phyloP scores from a whole-genome alignment of 139 green algal genomes.

The Tetraselmis striata region DNA sequence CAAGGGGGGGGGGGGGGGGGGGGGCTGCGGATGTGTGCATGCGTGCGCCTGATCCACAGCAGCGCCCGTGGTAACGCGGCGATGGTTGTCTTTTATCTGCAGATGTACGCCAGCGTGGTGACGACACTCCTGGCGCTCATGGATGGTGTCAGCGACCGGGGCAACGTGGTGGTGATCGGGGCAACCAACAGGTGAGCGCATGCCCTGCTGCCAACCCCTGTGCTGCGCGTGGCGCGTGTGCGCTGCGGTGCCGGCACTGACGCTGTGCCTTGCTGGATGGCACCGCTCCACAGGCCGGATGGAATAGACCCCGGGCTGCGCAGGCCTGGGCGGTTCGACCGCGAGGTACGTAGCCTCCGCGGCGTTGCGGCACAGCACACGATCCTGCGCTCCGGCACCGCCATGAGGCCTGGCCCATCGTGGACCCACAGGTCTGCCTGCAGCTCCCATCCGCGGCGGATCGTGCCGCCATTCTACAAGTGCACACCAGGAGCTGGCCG shows the following conservation, averaged over 20 bases:
- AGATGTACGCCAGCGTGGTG: slow-evolving; percentile 82
- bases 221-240: too few relatives aligned
- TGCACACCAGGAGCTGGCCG: slow-evolving; percentile 22
- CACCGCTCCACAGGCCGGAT: slow-evolving; percentile 39
- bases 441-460: slow-evolving; percentile 30
- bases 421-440: slow-evolving; percentile 5
- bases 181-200: slow-evolving; percentile 68
- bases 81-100: too few relatives aligned
- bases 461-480: slow-evolving; percentile 37
- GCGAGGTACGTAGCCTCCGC: slow-evolving; percentile 37
- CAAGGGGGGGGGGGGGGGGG: too few relatives aligned
- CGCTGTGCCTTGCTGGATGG: background rate
- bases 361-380: background rate
- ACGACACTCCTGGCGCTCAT: slow-evolving; percentile 84
- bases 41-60: too few relatives aligned
- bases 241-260: background rate
- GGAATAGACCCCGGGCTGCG: slow-evolving; percentile 64
- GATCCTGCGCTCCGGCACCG: background rate
- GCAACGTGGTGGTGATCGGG: slow-evolving; percentile 68
- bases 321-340: slow-evolving; percentile 66
- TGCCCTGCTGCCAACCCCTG: too few relatives aligned
- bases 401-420: background rate
- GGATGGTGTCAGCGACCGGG: slow-evolving; percentile 66
- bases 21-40: too few relatives aligned
- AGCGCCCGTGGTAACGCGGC: too few relatives aligned